phyloP scores from a whole-genome alignment of 2,329 filamentous ascomycete genomes.

The Colletotrichum truncatum region DNA sequence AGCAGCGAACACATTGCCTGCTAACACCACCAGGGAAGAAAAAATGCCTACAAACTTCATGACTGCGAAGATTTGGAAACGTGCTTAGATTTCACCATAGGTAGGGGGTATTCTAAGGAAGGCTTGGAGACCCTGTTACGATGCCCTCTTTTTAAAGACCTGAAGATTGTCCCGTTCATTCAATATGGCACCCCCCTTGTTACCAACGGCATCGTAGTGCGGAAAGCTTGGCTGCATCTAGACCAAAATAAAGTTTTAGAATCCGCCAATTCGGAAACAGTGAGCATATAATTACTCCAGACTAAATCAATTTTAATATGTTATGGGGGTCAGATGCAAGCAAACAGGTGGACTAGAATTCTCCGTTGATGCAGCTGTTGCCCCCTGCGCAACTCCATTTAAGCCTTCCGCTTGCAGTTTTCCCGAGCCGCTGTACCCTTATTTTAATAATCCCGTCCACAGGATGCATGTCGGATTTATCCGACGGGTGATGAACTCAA shows the following conservation, averaged over 20 bases:
- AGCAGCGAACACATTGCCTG: slow-evolving; percentile 35
- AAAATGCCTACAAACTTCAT: slow-evolving; percentile 19
- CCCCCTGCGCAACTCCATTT: neutral
- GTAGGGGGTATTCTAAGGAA: neutral
- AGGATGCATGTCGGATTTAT: neutral
- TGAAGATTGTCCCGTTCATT: too few relatives aligned
- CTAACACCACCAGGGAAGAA: neutral
- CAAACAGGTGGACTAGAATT: slow-evolving; percentile 25
- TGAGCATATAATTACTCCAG: too few relatives aligned
- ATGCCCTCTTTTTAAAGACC: neutral
- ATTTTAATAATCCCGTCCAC: slow-evolving; percentile 10
- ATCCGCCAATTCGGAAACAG: too few relatives aligned
- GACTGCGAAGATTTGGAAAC: neutral
- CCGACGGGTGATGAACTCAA: neutral
- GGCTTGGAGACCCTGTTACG: accelerated
- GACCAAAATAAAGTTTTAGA: neutral
- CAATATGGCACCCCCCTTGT: too few relatives aligned
- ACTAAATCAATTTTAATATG: too few relatives aligned
- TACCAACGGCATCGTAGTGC: too few relatives aligned
- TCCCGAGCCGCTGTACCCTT: neutral
- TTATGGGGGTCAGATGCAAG: neutral
- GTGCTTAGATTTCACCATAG: neutral
- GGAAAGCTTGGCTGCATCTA: slow-evolving; percentile 13
- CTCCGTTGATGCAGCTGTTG: neutral
- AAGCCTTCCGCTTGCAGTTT: neutral